Evolutionary conservation across 2,329 filamentous ascomycete species (phyloP), one percentile per base, ranked within the genome.

Genomic region (Neurospora sp.): DNA sequence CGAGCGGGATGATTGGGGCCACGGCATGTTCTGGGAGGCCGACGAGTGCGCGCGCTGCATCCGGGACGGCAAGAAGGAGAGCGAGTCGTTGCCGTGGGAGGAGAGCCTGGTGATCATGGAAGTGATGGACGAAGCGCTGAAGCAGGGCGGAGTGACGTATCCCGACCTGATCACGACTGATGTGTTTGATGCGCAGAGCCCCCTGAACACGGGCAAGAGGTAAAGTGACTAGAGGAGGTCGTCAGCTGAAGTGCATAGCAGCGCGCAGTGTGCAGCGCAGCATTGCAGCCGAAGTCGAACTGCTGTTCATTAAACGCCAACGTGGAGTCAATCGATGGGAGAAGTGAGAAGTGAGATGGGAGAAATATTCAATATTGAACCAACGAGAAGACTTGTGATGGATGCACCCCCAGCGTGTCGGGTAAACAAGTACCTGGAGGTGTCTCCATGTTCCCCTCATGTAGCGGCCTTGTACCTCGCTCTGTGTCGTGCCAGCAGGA

Each of bases 51-150:
- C 79, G 36, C 77, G 80, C 41, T 81, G 80, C 70, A 70, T 97
- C 70, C 84, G 90, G 62, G 92, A 96, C 77, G 92, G 92, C 28
- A 88, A 88, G 80, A 86, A 89, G 76, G 90, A 97, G 83, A 93
- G 92, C 77, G 84, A 86, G 66, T 85, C 85, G 12, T 81, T 96
- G 80, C 88, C 89, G 23, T 87, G 88, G 83, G 85, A 87, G 66
- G 93, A 97, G 85, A 95, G 91, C 77, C 83, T 96, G 69, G 85
- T 89, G 67, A 92, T 97, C 73, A 97, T 97, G 93, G 90, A 94
- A 78, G 82, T 83, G 67, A 88, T 88, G 86, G 86, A 88, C 67
- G 80, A 83, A 75, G 83, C 82, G 33, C 79, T 88, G 74, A 80
- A 78, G 76, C 85, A 88, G 76, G 86, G 85, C 33, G 83, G 80